Conservation (phyloP, 768 basidiomycete genomes). For the Tricholoma furcatifolium region DNA sequence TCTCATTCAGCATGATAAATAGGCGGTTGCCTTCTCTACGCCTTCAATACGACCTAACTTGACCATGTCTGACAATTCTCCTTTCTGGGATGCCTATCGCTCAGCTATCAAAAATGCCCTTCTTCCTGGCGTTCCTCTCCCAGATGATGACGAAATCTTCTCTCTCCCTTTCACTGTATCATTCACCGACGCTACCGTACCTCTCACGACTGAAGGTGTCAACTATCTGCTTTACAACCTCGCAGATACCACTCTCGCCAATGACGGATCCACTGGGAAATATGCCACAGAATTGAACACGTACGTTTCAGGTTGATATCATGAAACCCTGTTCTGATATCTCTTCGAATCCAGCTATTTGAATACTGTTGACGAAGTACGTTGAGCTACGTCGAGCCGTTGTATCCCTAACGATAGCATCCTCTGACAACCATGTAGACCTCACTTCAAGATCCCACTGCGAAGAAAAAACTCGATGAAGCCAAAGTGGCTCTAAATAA, state of each 20-base stretch:
- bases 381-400: too few relatives aligned
- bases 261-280: slow-evolving; percentile 44
- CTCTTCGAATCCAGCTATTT: background rate
- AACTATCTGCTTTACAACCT: slow-evolving; percentile 5
- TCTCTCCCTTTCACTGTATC: background rate
- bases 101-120: background rate
- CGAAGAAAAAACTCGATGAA: background rate
- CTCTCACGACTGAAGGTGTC: background rate
- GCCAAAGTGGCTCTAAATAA: background rate
- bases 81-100: background rate
- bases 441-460: background rate
- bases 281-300: background rate
- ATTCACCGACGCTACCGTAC: background rate
- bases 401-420: background rate
- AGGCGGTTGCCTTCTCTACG: background rate
- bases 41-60: background rate
- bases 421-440: background rate
- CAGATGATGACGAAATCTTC: background rate
- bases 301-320: background rate
- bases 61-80: background rate
- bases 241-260: slow-evolving; percentile 43
- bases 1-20: too few relatives aligned
- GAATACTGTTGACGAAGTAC: background rate
- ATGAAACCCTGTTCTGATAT: background rate
- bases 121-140: background rate